Base-by-base conservation (phyloP, 805 yeast genomes). In the Suhomyces tanzawaensis region DNA sequence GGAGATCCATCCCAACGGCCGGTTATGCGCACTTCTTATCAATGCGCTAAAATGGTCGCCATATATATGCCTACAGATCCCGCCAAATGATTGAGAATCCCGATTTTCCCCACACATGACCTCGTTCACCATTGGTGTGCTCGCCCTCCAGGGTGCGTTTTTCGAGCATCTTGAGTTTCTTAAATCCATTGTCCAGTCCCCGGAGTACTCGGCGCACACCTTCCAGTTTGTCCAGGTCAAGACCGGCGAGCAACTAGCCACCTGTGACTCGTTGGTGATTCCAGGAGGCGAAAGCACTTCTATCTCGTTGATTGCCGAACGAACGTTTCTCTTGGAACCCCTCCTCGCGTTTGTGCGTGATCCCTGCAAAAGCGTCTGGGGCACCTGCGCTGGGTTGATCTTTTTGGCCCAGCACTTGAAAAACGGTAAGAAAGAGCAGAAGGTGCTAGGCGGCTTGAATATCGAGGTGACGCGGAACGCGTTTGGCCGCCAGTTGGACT, bases 381-480 rank as follows among this genome's bases (percentile, higher is more conserved):
- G 95, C 0, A 85, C 95, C 1, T 85, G 95, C 59, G 95, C 95
- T 3, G 95, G 95, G 2, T 63, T 85, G 48, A 85, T 85, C 36
- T 70, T 84, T 46, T 63, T 85, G 17, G 73, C 89, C 6, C 66
- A 72, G 39, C 66, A 70, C 32, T 64, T 81, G 25, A 62, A 69
- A 12, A 72, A 77, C 50, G 82, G 79, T 15, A 70, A 71, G 33
- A 69, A 66, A 1, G 71, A 74, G 16, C 83, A 84, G 45, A 62
- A 73, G 40, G 56, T 79, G 3, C 62, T 85, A 29, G 85, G 87
- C 1, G 85, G 83, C 1, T 58, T 85, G 51, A 76, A 79, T 47
- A 77, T 85, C 4, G 66, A 69, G 23, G 86, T 84, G 16, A 71
- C 72, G 34, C 64, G 95, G 38, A 85, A 85, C 55, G 88, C 88